Base-by-base conservation (phyloP, 352 stramenopile species). In the Thalassiosira sp. region DNA sequence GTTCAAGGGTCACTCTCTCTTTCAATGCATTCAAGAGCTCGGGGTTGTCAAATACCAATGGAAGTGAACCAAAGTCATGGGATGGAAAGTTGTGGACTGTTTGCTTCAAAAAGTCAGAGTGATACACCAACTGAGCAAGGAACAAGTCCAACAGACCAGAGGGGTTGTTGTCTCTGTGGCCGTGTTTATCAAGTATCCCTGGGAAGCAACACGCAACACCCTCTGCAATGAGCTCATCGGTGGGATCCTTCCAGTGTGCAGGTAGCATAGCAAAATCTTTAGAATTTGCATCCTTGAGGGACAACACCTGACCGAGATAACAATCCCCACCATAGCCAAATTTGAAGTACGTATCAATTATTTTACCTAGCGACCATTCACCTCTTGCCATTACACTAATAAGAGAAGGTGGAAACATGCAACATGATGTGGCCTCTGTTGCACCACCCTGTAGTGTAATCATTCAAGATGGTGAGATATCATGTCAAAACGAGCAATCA, bases 291-390 rank as follows among this genome's bases (percentile, higher is more conserved):
- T 53, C 45, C 16, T 31, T 25, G 2, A 53, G 15, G 3, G 45
- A 7, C 5, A 53, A 27, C 3, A 27, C 22, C 27, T 53, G 45
- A 24, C 45, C 45, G 6, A 53, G 45, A 15, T 53, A 53, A 31
- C 6, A n/a, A 18, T 53, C 22, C 2, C 45, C 22, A 8, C 3
- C 45, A 10, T 53, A 28, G 8, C 45, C 45, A 53, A 53, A 53
- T 13, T 53, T 53, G 18, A 53, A 53, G 45, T 53, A 53, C 2
- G 22, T 28, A 27, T 53, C 22, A 28, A 53, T 53, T 25, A 53
- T 53, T 53, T 53, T 53, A 53, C 45, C 45, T 28, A 53, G 45
- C 2, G 45, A 53, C 45, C 45, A 53, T n/a, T 53, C 45, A 27
- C 45, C 7, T 53, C 45, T 53, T 27, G 45, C 45, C 45, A 53